Percentiles rank a stretch among this genome's conserved stretches.
These are phyloP conservation scores for Fonsecaea monophora DNA, from an alignment of 2,329 filamentous ascomycete species.

Conservation along the genomic window DNA sequence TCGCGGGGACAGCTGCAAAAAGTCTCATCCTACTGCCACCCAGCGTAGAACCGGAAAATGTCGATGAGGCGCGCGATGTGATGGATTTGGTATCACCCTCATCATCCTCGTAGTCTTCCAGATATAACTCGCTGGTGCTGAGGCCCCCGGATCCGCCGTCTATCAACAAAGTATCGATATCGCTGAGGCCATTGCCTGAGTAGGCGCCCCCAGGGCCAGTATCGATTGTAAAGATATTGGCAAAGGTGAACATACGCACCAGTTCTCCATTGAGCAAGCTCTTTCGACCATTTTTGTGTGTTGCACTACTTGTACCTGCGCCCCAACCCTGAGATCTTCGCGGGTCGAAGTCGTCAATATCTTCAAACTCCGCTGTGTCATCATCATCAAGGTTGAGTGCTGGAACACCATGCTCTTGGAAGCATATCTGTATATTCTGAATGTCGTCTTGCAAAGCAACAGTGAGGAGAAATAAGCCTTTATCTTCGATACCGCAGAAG, in stretches of 20 bases:
- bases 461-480: constrained; percentile 11
- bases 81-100: neutral
- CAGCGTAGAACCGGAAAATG: constrained; percentile 12
- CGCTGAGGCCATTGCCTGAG: neutral
- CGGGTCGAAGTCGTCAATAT: constrained; percentile 19
- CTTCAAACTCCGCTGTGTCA: constrained; percentile 5
- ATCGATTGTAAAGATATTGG: neutral
- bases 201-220: neutral
- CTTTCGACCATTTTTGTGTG: neutral
- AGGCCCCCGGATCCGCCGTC: neutral
- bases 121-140: neutral
- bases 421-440: constrained; percentile 14
- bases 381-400: constrained; percentile 17
- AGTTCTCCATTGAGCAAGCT: constrained; percentile 1
- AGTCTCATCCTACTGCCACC: constrained; percentile 2
- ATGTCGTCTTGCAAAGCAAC: constrained; percentile 11
- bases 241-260: constrained; percentile 7
- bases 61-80: constrained; percentile 8
- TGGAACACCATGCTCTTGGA: constrained; percentile 14
- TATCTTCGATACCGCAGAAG: constrained; percentile 18
- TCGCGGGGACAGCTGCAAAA: neutral
- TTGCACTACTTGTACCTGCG: neutral
- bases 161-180: neutral
- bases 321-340: neutral
- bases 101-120: constrained; percentile 12